phyloP scores from a whole-genome alignment of 192 early-diverging fungal genomes.

The Entomortierella chlamydospora region DNA sequence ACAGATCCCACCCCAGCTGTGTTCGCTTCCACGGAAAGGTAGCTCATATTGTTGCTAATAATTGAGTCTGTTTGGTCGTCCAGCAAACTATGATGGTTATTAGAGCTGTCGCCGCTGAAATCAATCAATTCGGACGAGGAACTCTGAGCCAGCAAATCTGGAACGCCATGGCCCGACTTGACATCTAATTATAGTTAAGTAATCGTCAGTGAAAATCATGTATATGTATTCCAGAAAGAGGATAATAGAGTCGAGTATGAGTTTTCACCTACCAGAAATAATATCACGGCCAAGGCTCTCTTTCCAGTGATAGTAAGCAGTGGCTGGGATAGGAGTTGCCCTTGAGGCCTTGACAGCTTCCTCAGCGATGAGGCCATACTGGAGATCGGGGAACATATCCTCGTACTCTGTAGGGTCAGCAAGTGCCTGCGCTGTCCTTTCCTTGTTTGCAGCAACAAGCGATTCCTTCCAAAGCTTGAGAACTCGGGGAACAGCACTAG shows the following conservation, averaged over 20 bases:
- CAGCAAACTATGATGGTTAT: not conserved
- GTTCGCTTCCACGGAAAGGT: constrained; percentile 80
- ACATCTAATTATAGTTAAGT: constrained; percentile 11
- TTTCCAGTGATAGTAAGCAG: constrained; percentile 69
- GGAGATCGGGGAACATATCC: constrained; percentile 90
- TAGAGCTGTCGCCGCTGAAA: constrained; percentile 3
- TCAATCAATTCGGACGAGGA: constrained; percentile 12
- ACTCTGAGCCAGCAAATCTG: constrained; percentile 6
- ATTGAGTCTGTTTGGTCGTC: constrained; percentile 23
- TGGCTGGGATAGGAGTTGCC: constrained; percentile 56
- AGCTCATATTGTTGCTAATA: constrained; percentile 67
- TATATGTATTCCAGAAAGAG: too few species aligned
- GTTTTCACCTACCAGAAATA: constrained; percentile 65
- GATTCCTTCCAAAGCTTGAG: constrained; percentile 85
- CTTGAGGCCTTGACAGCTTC: constrained; percentile 56
- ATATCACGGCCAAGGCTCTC: constrained; percentile 71
- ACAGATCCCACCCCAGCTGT: constrained; percentile 78
- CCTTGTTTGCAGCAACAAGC: constrained; percentile 75
- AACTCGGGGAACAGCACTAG: constrained; percentile 70
- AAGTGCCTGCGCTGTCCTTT: constrained; percentile 88
- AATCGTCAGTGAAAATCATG: too few species aligned
- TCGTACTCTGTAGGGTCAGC: constrained; percentile 86
- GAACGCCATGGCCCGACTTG: constrained; percentile 26
- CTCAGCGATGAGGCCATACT: constrained; percentile 67
- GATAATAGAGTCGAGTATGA: too few species aligned